phyloP scores from a whole-genome alignment of 2,329 filamentous ascomycete genomes.

The Penicillium verrucosum region DNA sequence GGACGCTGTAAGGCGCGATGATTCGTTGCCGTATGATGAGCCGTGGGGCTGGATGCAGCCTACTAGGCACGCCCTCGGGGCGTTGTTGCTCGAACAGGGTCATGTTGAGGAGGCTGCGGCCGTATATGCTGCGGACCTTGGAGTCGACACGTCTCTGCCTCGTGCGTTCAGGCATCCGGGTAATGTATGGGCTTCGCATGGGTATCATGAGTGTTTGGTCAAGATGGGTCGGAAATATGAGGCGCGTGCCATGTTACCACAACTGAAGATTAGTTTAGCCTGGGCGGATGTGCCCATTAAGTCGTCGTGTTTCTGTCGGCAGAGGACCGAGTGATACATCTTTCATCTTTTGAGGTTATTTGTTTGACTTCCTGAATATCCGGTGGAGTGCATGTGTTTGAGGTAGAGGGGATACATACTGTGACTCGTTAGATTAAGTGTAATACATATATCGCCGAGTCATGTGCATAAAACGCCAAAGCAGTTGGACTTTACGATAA shows the following conservation, averaged over 20 bases:
- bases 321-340: not conserved
- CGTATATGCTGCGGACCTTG: constrained; percentile 62
- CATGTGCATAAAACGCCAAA: not conserved
- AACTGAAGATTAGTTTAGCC: constrained; percentile 51
- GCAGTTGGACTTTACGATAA: not conserved
- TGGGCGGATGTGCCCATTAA: constrained; percentile 60
- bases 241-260: constrained; percentile 46
- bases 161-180: constrained; percentile 66
- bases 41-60: constrained; percentile 82
- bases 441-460: not conserved
- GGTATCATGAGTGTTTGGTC: constrained; percentile 66
- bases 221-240: constrained; percentile 51
- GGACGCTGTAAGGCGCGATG: constrained; percentile 58
- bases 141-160: constrained; percentile 56
- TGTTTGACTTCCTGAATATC: not conserved
- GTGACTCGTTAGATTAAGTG: not conserved
- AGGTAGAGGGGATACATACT: not conserved
- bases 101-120: constrained; percentile 53
- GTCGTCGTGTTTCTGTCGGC: constrained; percentile 58
- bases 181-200: constrained; percentile 73
- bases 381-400: not conserved
- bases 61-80: constrained; percentile 66
- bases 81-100: constrained; percentile 65
- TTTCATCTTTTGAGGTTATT: not conserved
- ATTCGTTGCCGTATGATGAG: constrained; percentile 66